These are phyloP conservation scores for Bipolaris zeicola DNA, from an alignment of 2,329 filamentous ascomycete species.

Conservation along the genomic window DNA sequence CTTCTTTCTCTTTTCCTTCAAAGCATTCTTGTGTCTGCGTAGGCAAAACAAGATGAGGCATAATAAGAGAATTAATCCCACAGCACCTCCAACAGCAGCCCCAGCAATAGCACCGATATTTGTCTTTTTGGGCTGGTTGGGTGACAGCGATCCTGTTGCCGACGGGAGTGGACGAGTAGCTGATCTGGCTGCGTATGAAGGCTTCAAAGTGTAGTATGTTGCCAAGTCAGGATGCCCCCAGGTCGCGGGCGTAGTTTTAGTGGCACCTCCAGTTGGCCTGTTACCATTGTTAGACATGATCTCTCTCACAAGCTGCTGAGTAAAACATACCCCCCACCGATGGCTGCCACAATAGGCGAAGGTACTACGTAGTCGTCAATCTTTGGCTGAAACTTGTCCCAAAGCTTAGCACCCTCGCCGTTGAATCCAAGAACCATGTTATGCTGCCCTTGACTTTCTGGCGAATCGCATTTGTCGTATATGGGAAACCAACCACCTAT, in stretches of 20 bases:
- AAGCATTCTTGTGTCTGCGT: slow-evolving; percentile 43
- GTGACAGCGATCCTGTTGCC: slow-evolving; percentile 25
- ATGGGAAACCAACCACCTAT: slow-evolving; percentile 63
- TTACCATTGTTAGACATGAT: slow-evolving; percentile 32
- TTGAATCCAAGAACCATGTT: slow-evolving; percentile 61
- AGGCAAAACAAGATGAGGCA: slow-evolving; percentile 45
- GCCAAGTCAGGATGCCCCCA: slow-evolving; percentile 60
- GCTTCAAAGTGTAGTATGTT: slow-evolving; percentile 60
- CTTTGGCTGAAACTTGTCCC: slow-evolving; percentile 59
- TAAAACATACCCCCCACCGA: slow-evolving; percentile 50
- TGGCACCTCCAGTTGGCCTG: slow-evolving; percentile 59
- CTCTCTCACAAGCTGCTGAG: neutral
- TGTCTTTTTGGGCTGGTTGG: slow-evolving; percentile 23
- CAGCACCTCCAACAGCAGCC: slow-evolving; percentile 48
- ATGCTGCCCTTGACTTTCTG: slow-evolving; percentile 61
- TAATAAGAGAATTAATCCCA: slow-evolving; percentile 39
- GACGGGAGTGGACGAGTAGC: slow-evolving; percentile 56
- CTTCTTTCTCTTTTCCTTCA: slow-evolving; percentile 21
- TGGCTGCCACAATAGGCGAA: slow-evolving; percentile 54
- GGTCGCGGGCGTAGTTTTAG: slow-evolving; percentile 56
- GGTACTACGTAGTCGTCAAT: slow-evolving; percentile 63
- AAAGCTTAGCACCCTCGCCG: slow-evolving; percentile 53
- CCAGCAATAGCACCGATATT: slow-evolving; percentile 49
- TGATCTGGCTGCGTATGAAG: slow-evolving; percentile 54
- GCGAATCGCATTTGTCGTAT: slow-evolving; percentile 58